These are phyloP conservation scores for Colletotrichum neosansevieriae DNA, from an alignment of 2,329 filamentous ascomycete species.

Conservation along the genomic window DNA sequence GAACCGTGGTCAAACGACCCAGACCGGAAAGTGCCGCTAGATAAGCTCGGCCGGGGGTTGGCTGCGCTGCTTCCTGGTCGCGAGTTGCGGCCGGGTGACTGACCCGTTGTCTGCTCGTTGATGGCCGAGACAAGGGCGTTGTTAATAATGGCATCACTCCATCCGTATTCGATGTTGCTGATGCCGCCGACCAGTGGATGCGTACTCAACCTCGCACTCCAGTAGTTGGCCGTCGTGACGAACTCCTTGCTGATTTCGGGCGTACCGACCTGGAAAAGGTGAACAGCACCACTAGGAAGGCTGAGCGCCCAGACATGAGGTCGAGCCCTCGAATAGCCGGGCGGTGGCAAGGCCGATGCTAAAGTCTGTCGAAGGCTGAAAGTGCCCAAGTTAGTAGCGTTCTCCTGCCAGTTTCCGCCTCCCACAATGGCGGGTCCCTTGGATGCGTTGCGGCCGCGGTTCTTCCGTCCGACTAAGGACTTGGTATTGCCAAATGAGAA, in stretches of 20 bases:
- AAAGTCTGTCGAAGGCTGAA: conserved; percentile 93
- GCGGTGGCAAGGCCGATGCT: conserved; percentile 87
- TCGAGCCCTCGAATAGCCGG: conserved; percentile 90
- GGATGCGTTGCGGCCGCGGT: conserved; percentile 61
- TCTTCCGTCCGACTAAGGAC: conserved; percentile 78
- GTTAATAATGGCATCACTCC: conserved; percentile 86
- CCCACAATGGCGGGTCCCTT: conserved; percentile 78
- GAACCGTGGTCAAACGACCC: conserved; percentile 72
- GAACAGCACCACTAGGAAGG: conserved; percentile 91
- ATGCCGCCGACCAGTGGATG: conserved; percentile 93
- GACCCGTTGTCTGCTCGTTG: conserved; percentile 57
- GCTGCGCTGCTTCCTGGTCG: conserved; percentile 65
- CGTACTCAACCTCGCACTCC: conserved; percentile 93
- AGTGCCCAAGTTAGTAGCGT: conserved; percentile 87
- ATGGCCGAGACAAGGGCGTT: conserved; percentile 66
- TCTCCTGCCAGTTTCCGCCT: conserved; percentile 98
- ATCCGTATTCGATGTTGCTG: conserved; percentile 97
- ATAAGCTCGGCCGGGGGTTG: conserved; percentile 56
- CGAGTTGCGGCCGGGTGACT: conserved; percentile 50
- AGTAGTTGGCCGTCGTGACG: conserved; percentile 95
- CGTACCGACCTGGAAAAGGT: conserved; percentile 98
- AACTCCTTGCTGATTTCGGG: conserved; percentile 96
- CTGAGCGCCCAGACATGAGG: conserved; percentile 96
- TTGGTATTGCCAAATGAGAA: conserved; percentile 94
- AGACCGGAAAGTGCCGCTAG: conserved; percentile 65